phyloP scores from a whole-genome alignment of 805 yeast genomes.

The Vanderwaltozyma tropicalis region DNA sequence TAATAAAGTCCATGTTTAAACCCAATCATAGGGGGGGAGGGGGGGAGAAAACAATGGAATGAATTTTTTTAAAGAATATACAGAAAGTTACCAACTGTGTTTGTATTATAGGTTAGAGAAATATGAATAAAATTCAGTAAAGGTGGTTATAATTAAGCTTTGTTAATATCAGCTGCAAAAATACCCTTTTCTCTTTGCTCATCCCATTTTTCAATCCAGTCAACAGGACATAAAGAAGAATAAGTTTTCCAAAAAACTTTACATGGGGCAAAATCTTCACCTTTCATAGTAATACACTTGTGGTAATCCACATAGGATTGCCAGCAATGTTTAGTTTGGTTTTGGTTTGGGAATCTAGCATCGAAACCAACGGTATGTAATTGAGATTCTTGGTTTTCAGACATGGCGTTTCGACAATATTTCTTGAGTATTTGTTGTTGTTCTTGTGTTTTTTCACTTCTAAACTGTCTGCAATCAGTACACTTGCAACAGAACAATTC shows the following conservation, averaged over 20 bases:
- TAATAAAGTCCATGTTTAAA: background rate
- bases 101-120: too few relatives aligned
- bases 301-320: conserved; percentile 96
- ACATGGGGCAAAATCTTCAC: conserved; percentile 98
- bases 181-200: conserved; percentile 64
- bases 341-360: conserved; percentile 92
- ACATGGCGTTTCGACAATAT: too few relatives aligned
- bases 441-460: too few relatives aligned
- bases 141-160: background rate
- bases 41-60: background rate
- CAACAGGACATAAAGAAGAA: conserved; percentile 74
- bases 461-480: too few relatives aligned
- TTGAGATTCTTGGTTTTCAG: conserved; percentile 29
- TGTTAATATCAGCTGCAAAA: conserved; percentile 33
- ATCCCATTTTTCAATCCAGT: conserved; percentile 83
- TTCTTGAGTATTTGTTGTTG: too few relatives aligned
- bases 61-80: background rate
- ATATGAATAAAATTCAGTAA: background rate
- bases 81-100: too few relatives aligned
- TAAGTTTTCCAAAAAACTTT: conserved; percentile 86
- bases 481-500: too few relatives aligned
- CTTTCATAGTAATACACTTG: conserved; percentile 93
- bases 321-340: conserved; percentile 98
- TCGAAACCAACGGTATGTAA: conserved; percentile 67
- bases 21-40: background rate